A percentile compares a stretch with the other conserved stretches of the same genome.
phyloP scores from a whole-genome alignment of 306 rosid genomes.

The Neltuma alba region DNA sequence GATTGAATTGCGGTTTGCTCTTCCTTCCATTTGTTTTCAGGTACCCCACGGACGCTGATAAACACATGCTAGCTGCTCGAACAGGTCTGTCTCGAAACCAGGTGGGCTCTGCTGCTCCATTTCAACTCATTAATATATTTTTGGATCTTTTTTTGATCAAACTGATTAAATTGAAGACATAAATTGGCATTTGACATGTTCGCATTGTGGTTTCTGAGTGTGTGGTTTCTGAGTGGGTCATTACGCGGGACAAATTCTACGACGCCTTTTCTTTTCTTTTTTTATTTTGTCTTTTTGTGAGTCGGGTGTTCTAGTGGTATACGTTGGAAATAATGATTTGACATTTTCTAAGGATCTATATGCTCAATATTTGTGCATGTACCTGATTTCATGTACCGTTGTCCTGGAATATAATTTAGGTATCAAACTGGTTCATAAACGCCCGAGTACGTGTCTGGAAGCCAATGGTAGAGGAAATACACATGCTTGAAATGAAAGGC shows the following conservation, averaged over 20 bases:
- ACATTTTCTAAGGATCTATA: background rate
- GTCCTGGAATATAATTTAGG: constrained; percentile 50
- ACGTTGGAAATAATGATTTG: background rate
- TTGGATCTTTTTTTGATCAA: constrained; percentile 1
- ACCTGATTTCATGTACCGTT: background rate
- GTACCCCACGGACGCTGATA: constrained; percentile 98
- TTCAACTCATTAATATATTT: constrained; percentile 31
- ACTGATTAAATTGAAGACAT: constrained; percentile 20
- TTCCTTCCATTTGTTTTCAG: constrained; percentile 45
- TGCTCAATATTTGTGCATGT: background rate
- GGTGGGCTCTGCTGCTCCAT: constrained; percentile 57
- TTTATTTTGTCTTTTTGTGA: background rate
- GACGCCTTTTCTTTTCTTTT: background rate
- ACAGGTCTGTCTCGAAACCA: constrained; percentile 96
- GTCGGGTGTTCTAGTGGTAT: background rate
- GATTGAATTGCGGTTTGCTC: constrained; percentile 20
- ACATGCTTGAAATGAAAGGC: constrained; percentile 82
- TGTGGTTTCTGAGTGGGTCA: background rate
- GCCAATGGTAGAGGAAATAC: constrained; percentile 99
- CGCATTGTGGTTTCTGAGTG: background rate
- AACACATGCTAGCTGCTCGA: constrained; percentile 95
- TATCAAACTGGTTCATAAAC: constrained; percentile 96
- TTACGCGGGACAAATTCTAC: background rate
- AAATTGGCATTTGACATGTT: constrained; percentile 34
- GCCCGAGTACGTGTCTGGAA: constrained; percentile 98